A percentile compares a stretch with the other conserved stretches of the same genome.
phyloP scores from a whole-genome alignment of 2,329 filamentous ascomycete species.

The Salinomyces thailandicus region DNA sequence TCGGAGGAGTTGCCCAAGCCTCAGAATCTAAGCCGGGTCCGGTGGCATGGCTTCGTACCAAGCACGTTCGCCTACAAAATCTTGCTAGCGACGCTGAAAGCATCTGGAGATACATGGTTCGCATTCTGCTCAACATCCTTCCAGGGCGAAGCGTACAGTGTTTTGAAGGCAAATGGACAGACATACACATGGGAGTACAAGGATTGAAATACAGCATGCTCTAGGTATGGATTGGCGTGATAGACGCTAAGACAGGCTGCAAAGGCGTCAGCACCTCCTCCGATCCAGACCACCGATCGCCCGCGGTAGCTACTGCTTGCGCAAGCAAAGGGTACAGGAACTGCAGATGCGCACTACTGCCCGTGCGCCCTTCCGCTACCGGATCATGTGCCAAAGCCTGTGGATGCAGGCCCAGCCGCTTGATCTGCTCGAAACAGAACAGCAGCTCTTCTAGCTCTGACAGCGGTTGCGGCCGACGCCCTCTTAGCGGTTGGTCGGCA shows the following conservation, averaged over 20 bases:
- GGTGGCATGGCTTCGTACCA: constrained; percentile 36
- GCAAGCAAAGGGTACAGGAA: constrained; percentile 70
- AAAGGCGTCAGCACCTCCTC: constrained; percentile 39
- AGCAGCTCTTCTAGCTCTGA: constrained; percentile 69
- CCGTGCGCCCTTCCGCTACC: constrained; percentile 17
- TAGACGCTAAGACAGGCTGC: constrained; percentile 30
- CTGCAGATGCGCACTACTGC: constrained; percentile 63
- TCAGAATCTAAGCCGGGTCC: constrained; percentile 27
- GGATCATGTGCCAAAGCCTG: constrained; percentile 24
- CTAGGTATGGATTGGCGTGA: constrained; percentile 4
- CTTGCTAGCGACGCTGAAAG: constrained; percentile 20
- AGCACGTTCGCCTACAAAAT: constrained; percentile 24
- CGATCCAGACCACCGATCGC: constrained; percentile 46
- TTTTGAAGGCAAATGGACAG: constrained; percentile 18
- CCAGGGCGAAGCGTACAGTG: constrained; percentile 19
- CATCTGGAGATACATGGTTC: constrained; percentile 22
- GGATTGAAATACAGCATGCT: constrained; percentile 14
- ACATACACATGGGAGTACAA: constrained; percentile 26
- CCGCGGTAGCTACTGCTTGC: constrained; percentile 51
- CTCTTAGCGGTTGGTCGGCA: constrained; percentile 81
- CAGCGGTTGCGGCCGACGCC: constrained; percentile 77
- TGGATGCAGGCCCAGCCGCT: constrained; percentile 57
- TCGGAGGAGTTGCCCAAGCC: constrained; percentile 3
- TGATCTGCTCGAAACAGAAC: constrained; percentile 57
- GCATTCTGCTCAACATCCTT: constrained; percentile 22